Conservation (phyloP, 805 yeast species). For the Wickerhamomyces kurtzmanii region DNA sequence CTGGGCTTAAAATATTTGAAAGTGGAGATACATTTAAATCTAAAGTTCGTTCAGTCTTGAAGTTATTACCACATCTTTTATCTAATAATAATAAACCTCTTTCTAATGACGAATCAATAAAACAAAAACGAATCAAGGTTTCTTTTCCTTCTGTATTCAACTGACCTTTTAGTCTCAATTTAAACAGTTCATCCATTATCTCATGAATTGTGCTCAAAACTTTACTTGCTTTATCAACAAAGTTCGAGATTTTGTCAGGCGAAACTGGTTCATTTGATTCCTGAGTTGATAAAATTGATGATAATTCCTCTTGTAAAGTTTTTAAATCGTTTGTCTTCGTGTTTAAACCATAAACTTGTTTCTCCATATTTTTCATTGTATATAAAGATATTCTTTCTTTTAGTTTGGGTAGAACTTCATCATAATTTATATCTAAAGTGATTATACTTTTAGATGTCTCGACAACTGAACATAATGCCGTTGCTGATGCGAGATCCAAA, state of each 20-base stretch:
- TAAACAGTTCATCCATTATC: constrained; percentile 47
- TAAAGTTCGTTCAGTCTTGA: background rate
- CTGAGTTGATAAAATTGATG: constrained; percentile 29
- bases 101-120: constrained; percentile 62
- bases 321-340: constrained; percentile 30
- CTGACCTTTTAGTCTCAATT: constrained; percentile 41
- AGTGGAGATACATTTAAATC: too few species aligned
- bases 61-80: constrained; percentile 6
- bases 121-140: constrained; percentile 59
- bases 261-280: constrained; percentile 15
- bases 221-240: constrained; percentile 25
- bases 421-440: constrained; percentile 57
- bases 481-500: constrained; percentile 48
- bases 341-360: constrained; percentile 25
- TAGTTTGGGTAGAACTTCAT: constrained; percentile 42
- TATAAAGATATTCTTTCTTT: constrained; percentile 64
- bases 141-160: constrained; percentile 71
- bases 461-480: constrained; percentile 60
- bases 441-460: constrained; percentile 52
- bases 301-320: constrained; percentile 44
- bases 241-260: constrained; percentile 17
- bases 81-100: constrained; percentile 31
- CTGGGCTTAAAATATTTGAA: too few species aligned
- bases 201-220: constrained; percentile 32
- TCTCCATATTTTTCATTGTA: constrained; percentile 75